Base-by-base conservation (phyloP, 148 eudicot genomes). In the Rhododendron vialii region DNA sequence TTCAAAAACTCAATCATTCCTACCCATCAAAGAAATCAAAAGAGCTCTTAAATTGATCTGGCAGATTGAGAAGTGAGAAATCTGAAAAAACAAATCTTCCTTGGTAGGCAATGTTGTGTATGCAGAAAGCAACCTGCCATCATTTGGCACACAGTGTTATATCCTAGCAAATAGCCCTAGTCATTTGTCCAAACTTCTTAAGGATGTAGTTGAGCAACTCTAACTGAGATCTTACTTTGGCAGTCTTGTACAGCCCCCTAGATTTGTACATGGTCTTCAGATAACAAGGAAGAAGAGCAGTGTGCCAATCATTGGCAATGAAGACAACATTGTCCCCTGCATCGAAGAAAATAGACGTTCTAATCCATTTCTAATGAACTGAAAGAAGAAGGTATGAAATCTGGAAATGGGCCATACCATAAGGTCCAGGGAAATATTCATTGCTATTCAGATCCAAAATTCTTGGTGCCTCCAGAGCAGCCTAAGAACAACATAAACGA, bases 91-190 rank as follows among this genome's bases (percentile, higher is more conserved):
- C 88, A 84, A 92, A 95, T 89, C 99, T 92, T 74, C 99, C 99
- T 89, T 97, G 99, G 88, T 95, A 97, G 80, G 99, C 95, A 67
- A 97, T 95, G 93, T 97, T 95, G 95, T 97, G 99, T 85, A 97
- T 95, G 90, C 99, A 97, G 87, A 92, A 95, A 78, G 87, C 99
- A 89, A 97, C 99, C 99, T 97, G 91, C 47, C 47, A 55, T 81
- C 36, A 59, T 35, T 14, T 20, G 76, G 38, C 48, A 45, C 14
- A 69, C 81, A 48, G 10, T 28, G 17, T 30, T 55, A 53, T 28
- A 51, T 28, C 45, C 83, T 45, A 81, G 86, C 61, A 80, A 57
- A 41, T 33, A 28, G 38, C 28, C 10, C 63, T 80, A 28, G 71
- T 35, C 47, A 57, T 81, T 81, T 57, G 83, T 41, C 69, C 71